Evolutionary conservation across 1,284 basidiomycete species (phyloP).

Genomic region (Meira nashicola): DNA sequence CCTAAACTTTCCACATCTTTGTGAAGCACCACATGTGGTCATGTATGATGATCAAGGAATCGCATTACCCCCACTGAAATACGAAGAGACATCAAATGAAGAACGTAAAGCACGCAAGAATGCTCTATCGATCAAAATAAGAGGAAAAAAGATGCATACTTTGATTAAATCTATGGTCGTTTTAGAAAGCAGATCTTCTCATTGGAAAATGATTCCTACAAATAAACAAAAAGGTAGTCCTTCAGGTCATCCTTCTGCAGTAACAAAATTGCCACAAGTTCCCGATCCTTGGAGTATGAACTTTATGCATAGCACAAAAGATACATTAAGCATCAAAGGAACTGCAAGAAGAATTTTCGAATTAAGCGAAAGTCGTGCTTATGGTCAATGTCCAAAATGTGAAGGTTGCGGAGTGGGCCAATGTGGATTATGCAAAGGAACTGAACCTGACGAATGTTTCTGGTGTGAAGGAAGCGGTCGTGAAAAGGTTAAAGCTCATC

Average conservation of each 20-base stretch:
- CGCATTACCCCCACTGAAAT: conserved; percentile 35
- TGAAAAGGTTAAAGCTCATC: conserved; percentile 22
- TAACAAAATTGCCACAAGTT: conserved; percentile 21
- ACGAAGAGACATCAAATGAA: conserved; percentile 31
- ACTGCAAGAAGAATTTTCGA: conserved; percentile 35
- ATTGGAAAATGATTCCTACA: conserved; percentile 25
- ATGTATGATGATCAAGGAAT: conserved; percentile 31
- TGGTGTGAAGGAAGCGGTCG: conserved; percentile 39
- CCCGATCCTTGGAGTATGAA: conserved; percentile 36
- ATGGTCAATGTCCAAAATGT: conserved; percentile 29
- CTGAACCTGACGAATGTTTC: conserved; percentile 38
- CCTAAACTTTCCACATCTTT: conserved; percentile 21
- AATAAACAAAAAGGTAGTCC: conserved; percentile 1
- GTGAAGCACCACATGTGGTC: conserved; percentile 22
- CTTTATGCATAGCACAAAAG: conserved; percentile 30
- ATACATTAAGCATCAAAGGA: conserved; percentile 26
- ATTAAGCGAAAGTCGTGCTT: conserved; percentile 25
- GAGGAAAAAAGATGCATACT: conserved; percentile 28
- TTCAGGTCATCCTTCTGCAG: not conserved
- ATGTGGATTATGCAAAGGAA: conserved; percentile 29
- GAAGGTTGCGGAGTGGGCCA: conserved; percentile 19
- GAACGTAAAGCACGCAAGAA: conserved; percentile 27
- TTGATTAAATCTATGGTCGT: conserved; percentile 41
- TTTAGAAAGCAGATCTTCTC: conserved; percentile 29
- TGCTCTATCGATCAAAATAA: conserved; percentile 22